These are phyloP conservation scores for Botrytis porri DNA, from an alignment of 2,329 filamentous ascomycete species.

Conservation along the genomic window DNA sequence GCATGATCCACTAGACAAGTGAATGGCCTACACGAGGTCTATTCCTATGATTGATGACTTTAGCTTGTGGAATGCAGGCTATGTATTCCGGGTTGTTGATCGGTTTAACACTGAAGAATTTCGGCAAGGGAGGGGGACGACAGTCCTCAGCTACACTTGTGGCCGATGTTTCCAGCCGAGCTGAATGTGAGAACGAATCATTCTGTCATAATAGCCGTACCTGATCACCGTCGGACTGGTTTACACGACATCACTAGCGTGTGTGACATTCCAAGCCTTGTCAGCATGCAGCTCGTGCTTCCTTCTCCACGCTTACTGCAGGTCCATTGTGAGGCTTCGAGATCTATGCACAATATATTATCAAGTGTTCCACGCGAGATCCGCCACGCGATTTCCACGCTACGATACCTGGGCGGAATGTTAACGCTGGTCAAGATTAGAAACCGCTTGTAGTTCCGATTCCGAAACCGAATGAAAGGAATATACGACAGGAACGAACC, in stretches of 20 bases:
- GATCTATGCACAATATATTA: neutral
- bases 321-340: neutral
- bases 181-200: conserved; percentile 6
- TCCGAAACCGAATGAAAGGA: neutral
- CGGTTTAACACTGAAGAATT: neutral
- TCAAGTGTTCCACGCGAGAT: neutral
- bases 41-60: neutral
- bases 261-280: neutral
- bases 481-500: neutral
- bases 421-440: neutral
- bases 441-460: neutral
- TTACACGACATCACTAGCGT: neutral
- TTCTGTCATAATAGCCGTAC: neutral
- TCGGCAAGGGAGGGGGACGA: neutral
- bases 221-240: neutral
- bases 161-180: neutral
- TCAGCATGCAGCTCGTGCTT: neutral
- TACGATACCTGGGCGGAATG: neutral
- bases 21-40: neutral
- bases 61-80: neutral
- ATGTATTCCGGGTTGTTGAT: neutral
- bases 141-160: neutral
- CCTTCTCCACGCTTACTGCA: neutral
- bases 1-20: neutral
- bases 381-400: neutral